phyloP scores from a whole-genome alignment of 768 basidiomycete species.

The Macrolepiota albuminosa region DNA sequence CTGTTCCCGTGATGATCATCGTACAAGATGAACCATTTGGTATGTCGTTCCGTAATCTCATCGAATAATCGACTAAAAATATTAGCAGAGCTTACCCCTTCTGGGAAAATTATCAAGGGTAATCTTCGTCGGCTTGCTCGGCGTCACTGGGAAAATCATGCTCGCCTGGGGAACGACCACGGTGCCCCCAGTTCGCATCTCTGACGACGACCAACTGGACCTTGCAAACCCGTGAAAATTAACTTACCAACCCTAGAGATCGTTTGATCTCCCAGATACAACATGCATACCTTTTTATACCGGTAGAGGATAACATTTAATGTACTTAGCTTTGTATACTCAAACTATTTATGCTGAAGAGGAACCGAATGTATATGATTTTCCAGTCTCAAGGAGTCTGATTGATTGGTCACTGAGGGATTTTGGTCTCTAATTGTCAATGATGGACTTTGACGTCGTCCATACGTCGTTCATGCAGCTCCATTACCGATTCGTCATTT shows the following conservation, averaged over 20 bases:
- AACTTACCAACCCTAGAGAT: background rate
- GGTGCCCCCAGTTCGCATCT: conserved; percentile 3
- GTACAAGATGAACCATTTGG: conserved; percentile 43
- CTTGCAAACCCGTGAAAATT: background rate
- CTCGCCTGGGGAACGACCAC: background rate
- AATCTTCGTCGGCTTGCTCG: conserved; percentile 43
- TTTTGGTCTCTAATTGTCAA: background rate
- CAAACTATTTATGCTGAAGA: background rate
- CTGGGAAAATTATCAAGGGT: conserved; percentile 54
- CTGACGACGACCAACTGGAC: background rate
- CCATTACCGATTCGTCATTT: background rate
- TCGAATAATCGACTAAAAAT: background rate
- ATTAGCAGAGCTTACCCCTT: conserved; percentile 46
- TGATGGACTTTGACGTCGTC: background rate
- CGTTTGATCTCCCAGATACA: background rate
- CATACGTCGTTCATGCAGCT: background rate
- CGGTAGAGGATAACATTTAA: background rate
- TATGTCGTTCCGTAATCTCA: conserved; percentile 5
- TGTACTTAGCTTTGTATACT: background rate
- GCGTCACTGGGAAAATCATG: conserved; percentile 35
- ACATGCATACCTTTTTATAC: background rate
- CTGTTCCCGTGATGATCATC: conserved; percentile 59
- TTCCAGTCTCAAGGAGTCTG: background rate
- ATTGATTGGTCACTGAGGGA: background rate
- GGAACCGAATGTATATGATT: background rate